A percentile compares a stretch with the other conserved stretches of the same genome.
Evolutionary conservation across 176 grass and related monocot species (phyloP).

Genomic region (Musa schizocarpa): DNA sequence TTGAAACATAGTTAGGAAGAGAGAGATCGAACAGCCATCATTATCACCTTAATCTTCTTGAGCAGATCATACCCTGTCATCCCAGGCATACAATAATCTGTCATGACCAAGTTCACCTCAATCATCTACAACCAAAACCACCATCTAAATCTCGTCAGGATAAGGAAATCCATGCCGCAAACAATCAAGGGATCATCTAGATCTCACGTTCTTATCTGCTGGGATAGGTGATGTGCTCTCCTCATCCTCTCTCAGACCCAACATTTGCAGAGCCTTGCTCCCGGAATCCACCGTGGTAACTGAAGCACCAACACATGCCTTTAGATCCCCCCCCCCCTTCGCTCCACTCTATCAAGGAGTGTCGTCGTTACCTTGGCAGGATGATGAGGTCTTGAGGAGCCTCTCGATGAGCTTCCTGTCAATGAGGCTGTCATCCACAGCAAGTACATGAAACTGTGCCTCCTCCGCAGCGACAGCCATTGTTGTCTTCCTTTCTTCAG

Average conservation of each 20-base stretch:
- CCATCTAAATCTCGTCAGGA: neutral
- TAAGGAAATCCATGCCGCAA: neutral
- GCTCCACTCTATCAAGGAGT: too few species aligned
- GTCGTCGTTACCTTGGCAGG: constrained; percentile 59
- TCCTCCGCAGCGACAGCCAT: constrained; percentile 37
- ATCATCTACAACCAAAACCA: constrained; percentile 32
- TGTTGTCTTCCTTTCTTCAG: too few species aligned
- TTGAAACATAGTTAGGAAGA: neutral
- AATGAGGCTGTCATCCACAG: constrained; percentile 92
- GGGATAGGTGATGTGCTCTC: neutral
- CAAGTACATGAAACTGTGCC: constrained; percentile 68
- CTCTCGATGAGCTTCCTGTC: constrained; percentile 96
- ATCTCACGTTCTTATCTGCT: neutral
- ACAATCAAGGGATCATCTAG: neutral
- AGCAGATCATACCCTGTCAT: constrained; percentile 98
- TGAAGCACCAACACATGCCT: constrained; percentile 22
- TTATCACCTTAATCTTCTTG: constrained; percentile 82
- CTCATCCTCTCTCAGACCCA: constrained; percentile 51
- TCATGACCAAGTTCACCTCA: constrained; percentile 90
- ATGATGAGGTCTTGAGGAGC: constrained; percentile 65
- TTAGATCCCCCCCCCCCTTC: too few species aligned
- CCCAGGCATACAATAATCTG: constrained; percentile 94
- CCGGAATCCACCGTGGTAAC: constrained; percentile 90
- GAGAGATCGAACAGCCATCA: neutral
- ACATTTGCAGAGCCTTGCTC: constrained; percentile 72